phyloP scores from a whole-genome alignment of 1,139 yeast genomes.

The Yamadazyma siamensis region DNA sequence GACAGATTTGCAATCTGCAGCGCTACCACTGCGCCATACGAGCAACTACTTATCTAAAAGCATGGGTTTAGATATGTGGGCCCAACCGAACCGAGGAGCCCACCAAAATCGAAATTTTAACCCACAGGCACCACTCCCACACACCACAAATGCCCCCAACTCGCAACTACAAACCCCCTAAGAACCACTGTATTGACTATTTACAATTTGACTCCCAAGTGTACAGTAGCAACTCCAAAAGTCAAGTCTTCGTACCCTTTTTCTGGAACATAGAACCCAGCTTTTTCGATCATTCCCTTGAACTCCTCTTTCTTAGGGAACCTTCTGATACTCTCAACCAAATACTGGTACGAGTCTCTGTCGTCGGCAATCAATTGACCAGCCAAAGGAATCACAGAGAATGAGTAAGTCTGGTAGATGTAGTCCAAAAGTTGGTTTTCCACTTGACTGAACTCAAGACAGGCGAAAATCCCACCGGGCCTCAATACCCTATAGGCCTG shows the following conservation, averaged over 20 bases:
- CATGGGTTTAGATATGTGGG: too few relatives aligned
- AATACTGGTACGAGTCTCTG: constrained; percentile 90
- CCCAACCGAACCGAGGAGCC: too few relatives aligned
- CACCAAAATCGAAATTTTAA: too few relatives aligned
- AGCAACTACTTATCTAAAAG: too few relatives aligned
- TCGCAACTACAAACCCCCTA: too few relatives aligned
- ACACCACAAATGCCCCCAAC: too few relatives aligned
- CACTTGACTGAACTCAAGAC: constrained; percentile 92
- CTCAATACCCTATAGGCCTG: constrained; percentile 92
- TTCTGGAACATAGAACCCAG: constrained; percentile 86
- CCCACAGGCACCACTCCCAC: too few relatives aligned
- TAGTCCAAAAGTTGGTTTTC: constrained; percentile 73
- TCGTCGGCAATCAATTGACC: constrained; percentile 95
- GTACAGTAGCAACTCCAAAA: constrained; percentile 96
- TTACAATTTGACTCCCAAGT: constrained; percentile 80
- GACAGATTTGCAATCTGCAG: constrained; percentile 56
- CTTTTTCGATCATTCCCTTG: constrained; percentile 87
- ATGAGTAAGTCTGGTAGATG: constrained; percentile 83
- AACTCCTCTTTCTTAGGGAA: constrained; percentile 93
- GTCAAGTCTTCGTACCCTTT: constrained; percentile 92
- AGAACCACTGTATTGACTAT: constrained; percentile 2
- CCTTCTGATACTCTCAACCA: constrained; percentile 87
- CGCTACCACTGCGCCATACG: constrained; percentile 57
- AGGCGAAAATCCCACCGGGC: constrained; percentile 97
- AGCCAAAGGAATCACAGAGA: constrained; percentile 84